Conservation (phyloP, 495 filamentous ascomycete species). For the Lasiosphaeris hirsuta region DNA sequence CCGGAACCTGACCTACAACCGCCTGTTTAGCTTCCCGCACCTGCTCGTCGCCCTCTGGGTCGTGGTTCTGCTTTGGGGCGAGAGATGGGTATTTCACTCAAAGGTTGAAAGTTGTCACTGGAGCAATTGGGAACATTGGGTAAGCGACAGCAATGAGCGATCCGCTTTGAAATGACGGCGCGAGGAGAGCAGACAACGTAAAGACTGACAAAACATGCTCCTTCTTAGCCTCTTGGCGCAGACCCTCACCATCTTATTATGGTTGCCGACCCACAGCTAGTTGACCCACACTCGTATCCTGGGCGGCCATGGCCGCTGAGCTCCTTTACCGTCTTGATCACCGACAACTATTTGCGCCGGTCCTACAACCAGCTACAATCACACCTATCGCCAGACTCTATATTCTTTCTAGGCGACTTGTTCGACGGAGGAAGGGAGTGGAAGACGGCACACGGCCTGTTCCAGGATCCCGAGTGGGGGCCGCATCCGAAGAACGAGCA, state of each 20-base stretch:
- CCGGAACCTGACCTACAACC: conserved; percentile 41
- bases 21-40: conserved; percentile 60
- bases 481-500: conserved; percentile 46
- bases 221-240: conserved; percentile 63
- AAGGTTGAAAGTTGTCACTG: conserved; percentile 72
- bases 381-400: conserved; percentile 70
- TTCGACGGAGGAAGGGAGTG: conserved; percentile 98
- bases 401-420: conserved; percentile 89
- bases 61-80: conserved; percentile 81
- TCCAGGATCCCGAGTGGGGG: conserved; percentile 58
- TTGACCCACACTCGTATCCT: conserved; percentile 95
- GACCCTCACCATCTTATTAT: conserved; percentile 83
- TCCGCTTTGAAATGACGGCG: too few species aligned
- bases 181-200: not conserved
- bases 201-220: conserved; percentile 6
- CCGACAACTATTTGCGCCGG: conserved; percentile 83
- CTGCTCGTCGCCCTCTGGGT: conserved; percentile 69
- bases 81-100: conserved; percentile 69
- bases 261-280: conserved; percentile 94
- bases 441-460: conserved; percentile 60
- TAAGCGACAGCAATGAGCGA: conserved; percentile 39
- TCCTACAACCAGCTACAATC: conserved; percentile 70
- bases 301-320: conserved; percentile 87
- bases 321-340: conserved; percentile 72
- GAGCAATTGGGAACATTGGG: conserved; percentile 90